Evolutionary conservation across 306 rosid genomes (phyloP), one percentile per base, ranked within the genome.

Genomic region (Prunus mongolica): DNA sequence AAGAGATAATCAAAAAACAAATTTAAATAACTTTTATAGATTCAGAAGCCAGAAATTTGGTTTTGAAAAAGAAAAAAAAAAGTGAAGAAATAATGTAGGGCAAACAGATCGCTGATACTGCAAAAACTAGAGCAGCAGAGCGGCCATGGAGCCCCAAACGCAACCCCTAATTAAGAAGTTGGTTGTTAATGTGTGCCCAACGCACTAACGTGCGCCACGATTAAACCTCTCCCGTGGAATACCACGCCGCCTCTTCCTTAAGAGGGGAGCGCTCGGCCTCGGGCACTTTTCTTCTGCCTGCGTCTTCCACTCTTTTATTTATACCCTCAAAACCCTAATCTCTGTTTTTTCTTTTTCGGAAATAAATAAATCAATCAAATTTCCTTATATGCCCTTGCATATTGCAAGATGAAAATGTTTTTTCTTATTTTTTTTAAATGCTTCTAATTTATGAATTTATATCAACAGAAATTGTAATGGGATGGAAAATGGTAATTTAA

Each of bases 201-300:
- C 88, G 63, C 88, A 76, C 83, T 60, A 27, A 30, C 27, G 79
- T 78, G 85, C 81, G 88, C 86, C 88, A 79, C 84, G 74, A 80
- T 38, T 63, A 34, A 82, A 81, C 88, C 86, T 85, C 79, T 79
- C 84, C 76, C 82, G 82, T 82, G 88, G 86, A 85, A 85, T 85
- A 85, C 88, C 88, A 85, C 88, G 82, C 88, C 82, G 68, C 86
- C 84, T 55, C 88, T 79, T 41, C 52, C 84, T 82, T 77, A 79
- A 62, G 86, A 79, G 82, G 84, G 69, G 72, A 82, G 84, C 80
- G 86, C 88, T 73, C 88, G 84, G 88, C 88, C 88, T 79, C 55
- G 81, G 86, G 74, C 88, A 70, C 54, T 66, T 24, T 19, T 12
- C 28, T 18, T 38, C 51, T 41, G 6, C 16, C 14, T 0, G 3